phyloP scores from a whole-genome alignment of 768 basidiomycete genomes.

The Russula vinacea region DNA sequence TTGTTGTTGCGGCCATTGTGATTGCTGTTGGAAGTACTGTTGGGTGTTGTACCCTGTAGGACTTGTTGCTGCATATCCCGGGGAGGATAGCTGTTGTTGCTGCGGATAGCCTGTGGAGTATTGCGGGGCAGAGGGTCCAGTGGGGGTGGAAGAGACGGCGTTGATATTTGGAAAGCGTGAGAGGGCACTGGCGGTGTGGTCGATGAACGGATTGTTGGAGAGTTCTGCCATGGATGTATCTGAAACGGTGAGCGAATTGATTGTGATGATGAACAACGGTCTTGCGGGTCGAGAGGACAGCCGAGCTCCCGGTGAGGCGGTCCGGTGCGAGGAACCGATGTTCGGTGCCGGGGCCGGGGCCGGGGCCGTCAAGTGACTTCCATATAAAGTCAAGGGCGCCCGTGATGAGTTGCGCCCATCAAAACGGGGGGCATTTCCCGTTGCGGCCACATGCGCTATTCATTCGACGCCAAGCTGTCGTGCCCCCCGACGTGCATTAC shows the following conservation, averaged over 20 bases:
- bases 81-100: conserved; percentile 28
- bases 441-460: too few relatives aligned
- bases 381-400: too few relatives aligned
- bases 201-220: conserved; percentile 69
- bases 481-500: conserved; percentile 4
- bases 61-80: conserved; percentile 16
- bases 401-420: too few relatives aligned
- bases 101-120: conserved; percentile 44
- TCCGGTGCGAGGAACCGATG: not conserved
- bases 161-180: conserved; percentile 65
- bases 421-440: too few relatives aligned
- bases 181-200: conserved; percentile 43
- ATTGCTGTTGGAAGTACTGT: conserved; percentile 21
- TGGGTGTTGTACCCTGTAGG: conserved; percentile 31
- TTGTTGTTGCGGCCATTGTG: conserved; percentile 18
- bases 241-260: not conserved
- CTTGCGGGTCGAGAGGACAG: not conserved
- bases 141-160: conserved; percentile 28
- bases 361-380: too few relatives aligned
- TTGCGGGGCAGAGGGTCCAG: conserved; percentile 27
- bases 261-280: not conserved
- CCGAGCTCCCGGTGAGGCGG: not conserved
- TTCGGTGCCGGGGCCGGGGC: not conserved
- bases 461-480: not conserved
- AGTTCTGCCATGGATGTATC: conserved; percentile 36